Base-by-base conservation (phyloP, 2,329 filamentous ascomycete genomes). In the Trichoderma asperellum region DNA sequence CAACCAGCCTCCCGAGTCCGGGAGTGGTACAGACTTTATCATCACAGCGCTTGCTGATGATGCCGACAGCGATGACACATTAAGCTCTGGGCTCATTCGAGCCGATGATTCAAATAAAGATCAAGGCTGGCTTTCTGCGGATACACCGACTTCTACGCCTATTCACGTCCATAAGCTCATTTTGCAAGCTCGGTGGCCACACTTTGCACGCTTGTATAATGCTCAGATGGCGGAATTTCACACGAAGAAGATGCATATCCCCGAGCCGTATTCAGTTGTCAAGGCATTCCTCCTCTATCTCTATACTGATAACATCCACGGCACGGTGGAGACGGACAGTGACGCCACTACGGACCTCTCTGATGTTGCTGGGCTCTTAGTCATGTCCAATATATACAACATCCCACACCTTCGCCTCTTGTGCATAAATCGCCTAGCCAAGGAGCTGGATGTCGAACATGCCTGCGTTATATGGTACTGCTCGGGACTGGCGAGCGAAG, bases 381-480 rank as follows among this genome's bases (percentile, higher is more conserved):
- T 99, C 72, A 96, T 99, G 92, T 94, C 94, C 55, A 97, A 98
- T 79, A 92, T 98, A 58, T 99, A 99, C 82, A 95, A 97, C 77
- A 96, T 99, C 83, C 94, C 94, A 1, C 93, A 96, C 73, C 88
- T 99, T 29, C 92, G 95, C 24, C 87, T 97, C 8, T 86, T 98
- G 1, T 97, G 95, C 78, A 92, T 98, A 67, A 95, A 97, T 77
- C 89, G 96, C 10, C 86, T 99, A 4, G 91, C 92, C 68, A 92
- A 93, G 71, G 96, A 99, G 77, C 87, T 99, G 3, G 95, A 98
- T 77, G 91, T 98, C 49, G 93, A 97, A 70, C 94, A 97, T 76
- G 95, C 95, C 2, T 97, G 96, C 72, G 91, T 96, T 74, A 94
- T 97, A 68, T 99, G 96, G 94, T 94, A 98, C 79, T 93, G 94